Percentiles rank a stretch among this genome's conserved stretches.
Evolutionary conservation across 73 alveolate genomes (phyloP).

Genomic region (Tetrahymena elliotti): DNA sequence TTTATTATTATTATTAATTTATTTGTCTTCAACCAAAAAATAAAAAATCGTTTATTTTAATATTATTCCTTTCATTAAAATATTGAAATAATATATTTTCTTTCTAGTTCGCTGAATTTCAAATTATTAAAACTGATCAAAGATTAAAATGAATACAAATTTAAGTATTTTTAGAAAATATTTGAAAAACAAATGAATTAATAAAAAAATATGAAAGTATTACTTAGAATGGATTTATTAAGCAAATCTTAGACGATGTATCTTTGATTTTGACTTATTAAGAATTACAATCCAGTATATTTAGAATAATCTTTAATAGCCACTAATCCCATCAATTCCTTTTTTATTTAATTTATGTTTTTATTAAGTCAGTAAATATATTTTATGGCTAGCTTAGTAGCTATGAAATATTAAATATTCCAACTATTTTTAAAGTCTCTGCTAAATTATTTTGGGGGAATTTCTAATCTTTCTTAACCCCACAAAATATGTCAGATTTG

Average conservation of each 20-base stretch:
- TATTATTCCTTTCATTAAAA: no score
- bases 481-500: background rate
- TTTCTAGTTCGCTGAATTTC: no score
- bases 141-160: background rate
- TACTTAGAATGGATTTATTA: background rate
- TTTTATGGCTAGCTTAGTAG: background rate
- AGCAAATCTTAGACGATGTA: background rate
- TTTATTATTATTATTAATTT: no score
- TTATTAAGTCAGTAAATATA: background rate
- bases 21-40: background rate
- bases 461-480: no score
- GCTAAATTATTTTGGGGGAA: background rate
- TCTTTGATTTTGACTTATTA: background rate
- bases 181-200: background rate
- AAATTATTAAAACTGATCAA: background rate
- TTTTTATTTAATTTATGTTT: background rate
- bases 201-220: background rate
- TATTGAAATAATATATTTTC: no score
- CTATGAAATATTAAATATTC: background rate
- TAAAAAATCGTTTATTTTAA: no score
- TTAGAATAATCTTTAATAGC: background rate
- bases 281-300: background rate
- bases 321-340: background rate
- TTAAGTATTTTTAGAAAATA: background rate
- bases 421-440: background rate